These are phyloP conservation scores for Malassezia yamatoensis DNA, from an alignment of 1,284 basidiomycete species.

Conservation along the genomic window DNA sequence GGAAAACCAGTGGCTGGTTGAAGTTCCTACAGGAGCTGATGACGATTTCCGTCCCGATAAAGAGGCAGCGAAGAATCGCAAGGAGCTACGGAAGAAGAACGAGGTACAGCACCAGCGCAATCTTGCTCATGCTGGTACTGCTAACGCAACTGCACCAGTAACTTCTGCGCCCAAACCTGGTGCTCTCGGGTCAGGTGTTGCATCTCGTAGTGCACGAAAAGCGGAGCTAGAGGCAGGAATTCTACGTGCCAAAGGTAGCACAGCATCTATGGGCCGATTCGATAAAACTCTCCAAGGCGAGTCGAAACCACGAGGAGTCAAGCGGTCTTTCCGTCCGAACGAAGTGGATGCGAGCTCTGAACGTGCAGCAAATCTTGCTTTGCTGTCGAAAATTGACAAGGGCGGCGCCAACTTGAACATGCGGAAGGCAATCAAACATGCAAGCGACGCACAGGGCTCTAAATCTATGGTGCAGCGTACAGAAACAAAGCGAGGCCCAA, in stretches of 20 bases:
- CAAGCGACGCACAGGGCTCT: conserved; percentile 15
- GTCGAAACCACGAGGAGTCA: conserved; percentile 63
- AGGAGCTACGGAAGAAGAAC: conserved; percentile 73
- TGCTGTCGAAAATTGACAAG: conserved; percentile 67
- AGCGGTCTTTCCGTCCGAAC: conserved; percentile 82
- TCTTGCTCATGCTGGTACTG: conserved; percentile 52
- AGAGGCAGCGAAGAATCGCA: conserved; percentile 64
- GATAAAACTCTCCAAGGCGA: conserved; percentile 83
- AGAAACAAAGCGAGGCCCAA: conserved; percentile 5
- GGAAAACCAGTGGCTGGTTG: conserved; percentile 85
- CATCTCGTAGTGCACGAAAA: conserved; percentile 56
- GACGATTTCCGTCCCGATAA: conserved; percentile 67
- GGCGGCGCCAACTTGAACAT: conserved; percentile 35
- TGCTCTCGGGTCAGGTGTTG: conserved; percentile 21
- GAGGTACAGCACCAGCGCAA: conserved; percentile 71
- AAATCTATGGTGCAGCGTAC: conserved; percentile 11
- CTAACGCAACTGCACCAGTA: background rate
- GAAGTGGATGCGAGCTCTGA: conserved; percentile 62
- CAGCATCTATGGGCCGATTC: conserved; percentile 78
- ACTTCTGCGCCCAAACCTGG: conserved; percentile 19
- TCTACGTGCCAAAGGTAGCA: conserved; percentile 68
- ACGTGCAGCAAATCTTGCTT: conserved; percentile 62
- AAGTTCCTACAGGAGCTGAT: conserved; percentile 70
- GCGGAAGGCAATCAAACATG: conserved; percentile 24
- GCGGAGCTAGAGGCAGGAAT: conserved; percentile 66